These are phyloP conservation scores for Pythium myriotylum DNA, from an alignment of 352 stramenopile genomes.

Conservation along the genomic window DNA sequence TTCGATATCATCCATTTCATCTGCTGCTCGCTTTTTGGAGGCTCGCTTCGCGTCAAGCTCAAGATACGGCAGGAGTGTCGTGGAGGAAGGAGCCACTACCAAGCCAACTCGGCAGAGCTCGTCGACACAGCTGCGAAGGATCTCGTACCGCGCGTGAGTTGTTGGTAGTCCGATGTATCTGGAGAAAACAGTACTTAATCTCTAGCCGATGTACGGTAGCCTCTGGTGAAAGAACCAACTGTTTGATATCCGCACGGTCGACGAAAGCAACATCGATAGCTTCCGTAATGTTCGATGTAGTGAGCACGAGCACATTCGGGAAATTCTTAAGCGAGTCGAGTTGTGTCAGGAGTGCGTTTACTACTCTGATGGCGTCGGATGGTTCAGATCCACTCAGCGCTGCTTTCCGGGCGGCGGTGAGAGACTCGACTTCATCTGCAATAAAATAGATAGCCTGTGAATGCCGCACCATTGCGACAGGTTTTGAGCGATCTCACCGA, in stretches of 20 bases:
- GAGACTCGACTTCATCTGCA: slow-evolving; percentile 91
- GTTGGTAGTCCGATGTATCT: slow-evolving; percentile 74
- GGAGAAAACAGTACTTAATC: neutral
- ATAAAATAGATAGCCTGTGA: slow-evolving; percentile 5
- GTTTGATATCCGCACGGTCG: slow-evolving; percentile 92
- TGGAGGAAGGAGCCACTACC: slow-evolving; percentile 24
- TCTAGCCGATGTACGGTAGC: neutral
- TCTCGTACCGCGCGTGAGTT: slow-evolving; percentile 71
- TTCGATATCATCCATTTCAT: slow-evolving; percentile 36
- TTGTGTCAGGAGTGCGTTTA: slow-evolving; percentile 92
- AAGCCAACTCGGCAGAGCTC: slow-evolving; percentile 83
- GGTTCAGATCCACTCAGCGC: slow-evolving; percentile 80
- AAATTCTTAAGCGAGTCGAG: slow-evolving; percentile 82
- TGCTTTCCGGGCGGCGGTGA: slow-evolving; percentile 81
- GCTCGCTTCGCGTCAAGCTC: slow-evolving; percentile 28
- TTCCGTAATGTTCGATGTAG: slow-evolving; percentile 92
- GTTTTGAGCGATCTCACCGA: slow-evolving; percentile 46
- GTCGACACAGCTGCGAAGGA: slow-evolving; percentile 80
- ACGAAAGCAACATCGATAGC: slow-evolving; percentile 93
- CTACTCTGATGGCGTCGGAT: slow-evolving; percentile 90
- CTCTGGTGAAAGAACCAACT: slow-evolving; percentile 45
- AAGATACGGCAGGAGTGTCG: slow-evolving; percentile 27
- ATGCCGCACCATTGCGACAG: neutral
- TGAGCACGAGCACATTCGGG: slow-evolving; percentile 92
- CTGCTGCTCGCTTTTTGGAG: slow-evolving; percentile 43